These are phyloP conservation scores for Phaeomoniella chlamydospora DNA, from an alignment of 2,329 filamentous ascomycete genomes.

Conservation along the genomic window DNA sequence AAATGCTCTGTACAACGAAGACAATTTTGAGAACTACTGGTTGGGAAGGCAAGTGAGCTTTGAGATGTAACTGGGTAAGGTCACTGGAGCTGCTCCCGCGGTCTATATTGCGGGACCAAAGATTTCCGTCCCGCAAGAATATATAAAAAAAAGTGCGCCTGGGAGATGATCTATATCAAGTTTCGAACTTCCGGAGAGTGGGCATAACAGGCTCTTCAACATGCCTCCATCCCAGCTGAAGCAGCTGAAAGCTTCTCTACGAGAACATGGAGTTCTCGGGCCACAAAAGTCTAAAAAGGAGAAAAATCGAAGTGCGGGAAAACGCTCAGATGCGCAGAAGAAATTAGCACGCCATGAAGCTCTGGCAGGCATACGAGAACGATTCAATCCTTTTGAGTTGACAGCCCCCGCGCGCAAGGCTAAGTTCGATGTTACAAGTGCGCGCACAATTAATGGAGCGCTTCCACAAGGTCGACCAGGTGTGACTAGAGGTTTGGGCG, in stretches of 20 bases:
- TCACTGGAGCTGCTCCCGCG: too few relatives aligned
- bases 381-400: slow-evolving; percentile 96
- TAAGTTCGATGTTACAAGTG: slow-evolving; percentile 72
- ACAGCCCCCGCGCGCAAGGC: slow-evolving; percentile 62
- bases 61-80: too few relatives aligned
- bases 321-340: slow-evolving; percentile 55
- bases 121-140: neutral
- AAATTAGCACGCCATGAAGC: slow-evolving; percentile 63
- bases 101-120: neutral
- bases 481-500: slow-evolving; percentile 69
- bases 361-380: slow-evolving; percentile 75
- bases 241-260: slow-evolving; percentile 78
- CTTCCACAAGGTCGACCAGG: slow-evolving; percentile 61
- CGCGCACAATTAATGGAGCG: slow-evolving; percentile 21
- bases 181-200: neutral
- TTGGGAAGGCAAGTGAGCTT: too few relatives aligned
- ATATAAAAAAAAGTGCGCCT: neutral
- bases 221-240: slow-evolving; percentile 98
- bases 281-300: slow-evolving; percentile 94
- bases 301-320: slow-evolving; percentile 58
- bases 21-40: too few relatives aligned
- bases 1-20: too few relatives aligned
- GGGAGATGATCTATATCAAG: neutral
- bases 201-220: neutral
- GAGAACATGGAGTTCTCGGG: slow-evolving; percentile 77